Conservation (phyloP, 345 rosid species). For the Populus nigra region DNA sequence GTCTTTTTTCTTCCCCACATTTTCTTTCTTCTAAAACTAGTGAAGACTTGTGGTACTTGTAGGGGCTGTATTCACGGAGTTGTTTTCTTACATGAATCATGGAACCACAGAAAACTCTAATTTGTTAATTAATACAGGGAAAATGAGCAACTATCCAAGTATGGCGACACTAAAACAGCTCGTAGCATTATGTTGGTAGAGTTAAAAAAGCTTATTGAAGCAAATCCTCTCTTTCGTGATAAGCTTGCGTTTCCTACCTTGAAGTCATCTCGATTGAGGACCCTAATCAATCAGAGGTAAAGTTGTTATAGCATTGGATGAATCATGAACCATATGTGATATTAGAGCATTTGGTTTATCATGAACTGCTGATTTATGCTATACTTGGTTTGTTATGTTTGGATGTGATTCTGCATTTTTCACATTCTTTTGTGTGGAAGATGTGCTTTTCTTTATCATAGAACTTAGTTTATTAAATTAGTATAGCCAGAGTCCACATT, state of each 20-base stretch:
- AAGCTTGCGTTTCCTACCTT: slow-evolving; percentile 63
- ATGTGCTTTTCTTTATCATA: background rate
- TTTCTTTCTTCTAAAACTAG: background rate
- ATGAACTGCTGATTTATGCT: background rate
- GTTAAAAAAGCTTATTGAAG: slow-evolving; percentile 69
- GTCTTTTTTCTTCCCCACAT: background rate
- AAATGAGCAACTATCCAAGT: slow-evolving; percentile 69
- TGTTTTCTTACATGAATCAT: background rate
- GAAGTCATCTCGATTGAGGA: slow-evolving; percentile 67
- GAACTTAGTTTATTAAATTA: background rate
- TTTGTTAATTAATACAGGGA: slow-evolving; percentile 42
- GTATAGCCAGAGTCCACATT: background rate
- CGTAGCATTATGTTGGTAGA: slow-evolving; percentile 67
- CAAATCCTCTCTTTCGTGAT: slow-evolving; percentile 73
- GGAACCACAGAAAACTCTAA: background rate
- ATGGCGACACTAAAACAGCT: slow-evolving; percentile 68
- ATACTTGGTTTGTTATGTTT: slow-evolving; percentile 5
- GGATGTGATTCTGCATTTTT: background rate
- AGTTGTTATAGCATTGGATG: background rate
- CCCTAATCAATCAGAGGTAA: slow-evolving; percentile 76
- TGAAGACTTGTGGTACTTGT: background rate
- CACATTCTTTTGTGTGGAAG: background rate
- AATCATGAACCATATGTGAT: background rate
- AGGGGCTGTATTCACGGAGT: background rate
- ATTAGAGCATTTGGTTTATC: background rate